Evolutionary conservation across 106 monocot species (phyloP).

Genomic region (Dioscorea dumetorum): DNA sequence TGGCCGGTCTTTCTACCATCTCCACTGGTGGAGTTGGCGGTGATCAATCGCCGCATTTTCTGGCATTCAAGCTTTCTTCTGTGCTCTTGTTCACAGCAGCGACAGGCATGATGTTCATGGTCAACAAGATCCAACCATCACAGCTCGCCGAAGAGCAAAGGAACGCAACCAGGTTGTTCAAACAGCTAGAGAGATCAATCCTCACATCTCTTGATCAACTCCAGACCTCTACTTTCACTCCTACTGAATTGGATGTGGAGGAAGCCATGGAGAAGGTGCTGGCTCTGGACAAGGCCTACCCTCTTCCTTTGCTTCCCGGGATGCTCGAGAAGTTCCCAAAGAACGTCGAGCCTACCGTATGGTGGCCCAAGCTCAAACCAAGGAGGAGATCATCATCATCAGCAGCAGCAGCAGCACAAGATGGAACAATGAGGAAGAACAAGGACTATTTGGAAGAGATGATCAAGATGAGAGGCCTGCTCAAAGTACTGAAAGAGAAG

Average conservation of each 20-base stretch:
- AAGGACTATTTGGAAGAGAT: slow-evolving; percentile 34
- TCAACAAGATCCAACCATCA: slow-evolving; percentile 85
- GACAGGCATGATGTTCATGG: slow-evolving; percentile 26
- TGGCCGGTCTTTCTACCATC: slow-evolving; percentile 34
- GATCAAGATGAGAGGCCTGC: slow-evolving; percentile 48
- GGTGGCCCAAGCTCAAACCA: slow-evolving; percentile 52
- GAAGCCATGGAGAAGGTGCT: slow-evolving; percentile 53
- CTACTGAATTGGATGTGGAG: slow-evolving; percentile 26
- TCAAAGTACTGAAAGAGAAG: slow-evolving; percentile 35
- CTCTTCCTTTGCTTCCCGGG: slow-evolving; percentile 53
- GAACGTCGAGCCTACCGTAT: slow-evolving; percentile 47
- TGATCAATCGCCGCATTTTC: background rate
- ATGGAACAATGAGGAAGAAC: slow-evolving; percentile 56
- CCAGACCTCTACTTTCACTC: background rate
- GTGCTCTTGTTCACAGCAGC: slow-evolving; percentile 30
- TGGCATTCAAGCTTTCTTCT: slow-evolving; percentile 48
- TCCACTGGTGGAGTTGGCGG: too few relatives aligned
- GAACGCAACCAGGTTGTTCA: slow-evolving; percentile 68
- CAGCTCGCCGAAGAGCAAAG: slow-evolving; percentile 91
- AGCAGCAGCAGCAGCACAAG: background rate
- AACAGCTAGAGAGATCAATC: slow-evolving; percentile 52
- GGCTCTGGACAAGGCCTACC: slow-evolving; percentile 75
- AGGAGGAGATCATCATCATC: background rate
- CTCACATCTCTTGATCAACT: slow-evolving; percentile 10
- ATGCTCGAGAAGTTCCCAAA: slow-evolving; percentile 89